phyloP scores from a whole-genome alignment of 345 rosid genomes.

The Acer negundo region DNA sequence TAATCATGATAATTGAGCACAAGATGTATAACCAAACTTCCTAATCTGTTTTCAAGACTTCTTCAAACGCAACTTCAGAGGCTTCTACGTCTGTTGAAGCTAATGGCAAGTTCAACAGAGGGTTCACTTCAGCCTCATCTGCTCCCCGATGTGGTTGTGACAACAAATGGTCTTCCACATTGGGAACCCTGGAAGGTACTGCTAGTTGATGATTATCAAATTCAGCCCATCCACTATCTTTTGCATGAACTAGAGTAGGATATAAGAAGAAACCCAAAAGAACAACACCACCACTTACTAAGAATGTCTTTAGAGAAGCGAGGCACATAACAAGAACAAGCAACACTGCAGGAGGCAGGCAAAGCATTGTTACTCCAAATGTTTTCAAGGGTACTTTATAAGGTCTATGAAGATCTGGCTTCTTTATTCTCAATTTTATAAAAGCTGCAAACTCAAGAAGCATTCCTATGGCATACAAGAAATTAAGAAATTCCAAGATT shows the following conservation, averaged over 20 bases:
- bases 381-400: slow-evolving; percentile 73
- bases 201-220: slow-evolving; percentile 37
- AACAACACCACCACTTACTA: slow-evolving; percentile 62
- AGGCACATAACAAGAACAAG: slow-evolving; percentile 81
- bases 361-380: slow-evolving; percentile 57
- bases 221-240: slow-evolving; percentile 49
- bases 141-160: slow-evolving; percentile 34
- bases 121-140: slow-evolving; percentile 54
- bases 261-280: slow-evolving; percentile 59
- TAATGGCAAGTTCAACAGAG: slow-evolving; percentile 35
- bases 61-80: slow-evolving; percentile 25
- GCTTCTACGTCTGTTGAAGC: slow-evolving; percentile 15
- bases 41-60: slow-evolving; percentile 34
- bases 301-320: slow-evolving; percentile 61
- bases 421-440: slow-evolving; percentile 68
- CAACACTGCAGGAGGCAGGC: slow-evolving; percentile 72
- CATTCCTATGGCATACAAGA: slow-evolving; percentile 84
- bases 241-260: slow-evolving; percentile 52
- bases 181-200: slow-evolving; percentile 2
- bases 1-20: neutral
- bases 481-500: slow-evolving; percentile 87
- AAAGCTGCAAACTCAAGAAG: slow-evolving; percentile 90
- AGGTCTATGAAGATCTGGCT: slow-evolving; percentile 75
- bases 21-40: slow-evolving; percentile 7
- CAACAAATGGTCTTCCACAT: slow-evolving; percentile 15